These are phyloP conservation scores for Trematosphaeria pertusa DNA, from an alignment of 2,329 filamentous ascomycete species.

Conservation along the genomic window DNA sequence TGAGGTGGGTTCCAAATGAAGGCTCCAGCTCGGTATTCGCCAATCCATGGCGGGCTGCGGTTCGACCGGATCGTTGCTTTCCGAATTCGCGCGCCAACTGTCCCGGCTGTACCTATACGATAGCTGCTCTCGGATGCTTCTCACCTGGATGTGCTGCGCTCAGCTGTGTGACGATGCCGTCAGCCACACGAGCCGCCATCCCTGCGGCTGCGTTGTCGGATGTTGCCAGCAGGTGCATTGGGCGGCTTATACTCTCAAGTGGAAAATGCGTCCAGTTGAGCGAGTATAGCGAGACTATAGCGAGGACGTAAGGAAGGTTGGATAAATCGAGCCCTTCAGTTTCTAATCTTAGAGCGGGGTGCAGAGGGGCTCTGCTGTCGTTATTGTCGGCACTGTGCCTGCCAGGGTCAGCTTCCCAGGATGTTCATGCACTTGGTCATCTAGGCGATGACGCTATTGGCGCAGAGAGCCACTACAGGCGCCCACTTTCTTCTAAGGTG, in stretches of 20 bases:
- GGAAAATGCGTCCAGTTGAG: too few relatives aligned
- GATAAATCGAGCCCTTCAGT: slow-evolving; percentile 4
- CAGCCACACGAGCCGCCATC: too few relatives aligned
- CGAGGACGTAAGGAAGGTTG: not conserved
- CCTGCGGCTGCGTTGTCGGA: too few relatives aligned
- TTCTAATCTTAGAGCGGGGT: slow-evolving; percentile 23
- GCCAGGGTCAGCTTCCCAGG: slow-evolving; percentile 6
- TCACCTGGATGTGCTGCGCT: not conserved
- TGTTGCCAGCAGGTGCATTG: not conserved
- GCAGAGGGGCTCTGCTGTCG: slow-evolving; percentile 21
- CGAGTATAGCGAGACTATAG: not conserved
- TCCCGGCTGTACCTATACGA: not conserved
- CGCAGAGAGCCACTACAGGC: slow-evolving; percentile 14
- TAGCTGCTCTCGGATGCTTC: not conserved
- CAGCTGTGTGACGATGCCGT: not conserved
- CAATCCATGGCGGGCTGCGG: too few relatives aligned
- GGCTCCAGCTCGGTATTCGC: too few relatives aligned
- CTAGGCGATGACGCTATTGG: slow-evolving; percentile 11
- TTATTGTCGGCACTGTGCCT: slow-evolving; percentile 9
- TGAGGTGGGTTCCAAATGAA: too few relatives aligned
- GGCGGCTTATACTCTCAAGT: not conserved
- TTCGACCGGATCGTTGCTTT: too few relatives aligned
- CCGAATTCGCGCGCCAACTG: too few relatives aligned
- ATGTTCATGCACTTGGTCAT: slow-evolving; percentile 14
- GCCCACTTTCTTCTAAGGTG: slow-evolving; percentile 6